Evolutionary conservation across 1,284 basidiomycete species (phyloP).

Genomic region (Cutaneotrichosporon cavernicola): DNA sequence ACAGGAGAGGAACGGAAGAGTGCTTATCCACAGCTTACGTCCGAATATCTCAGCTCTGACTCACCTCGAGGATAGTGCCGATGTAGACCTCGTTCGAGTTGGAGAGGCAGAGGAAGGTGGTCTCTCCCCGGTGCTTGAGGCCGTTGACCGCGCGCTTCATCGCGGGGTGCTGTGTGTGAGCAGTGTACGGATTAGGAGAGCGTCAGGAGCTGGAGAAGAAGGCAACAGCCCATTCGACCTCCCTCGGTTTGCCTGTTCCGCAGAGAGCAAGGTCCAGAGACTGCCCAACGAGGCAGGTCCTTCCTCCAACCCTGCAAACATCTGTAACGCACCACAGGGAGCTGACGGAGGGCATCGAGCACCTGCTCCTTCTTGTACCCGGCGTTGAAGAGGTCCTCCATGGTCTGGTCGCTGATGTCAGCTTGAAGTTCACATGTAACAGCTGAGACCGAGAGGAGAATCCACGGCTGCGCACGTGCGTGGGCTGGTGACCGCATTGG

Average conservation of each 20-base stretch:
- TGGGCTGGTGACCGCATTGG: neutral
- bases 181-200: neutral
- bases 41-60: slow-evolving; percentile 17
- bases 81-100: slow-evolving; percentile 95
- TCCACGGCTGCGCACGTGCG: neutral
- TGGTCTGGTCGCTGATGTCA: slow-evolving; percentile 64
- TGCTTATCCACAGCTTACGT: neutral
- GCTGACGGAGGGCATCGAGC: slow-evolving; percentile 68
- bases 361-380: slow-evolving; percentile 73
- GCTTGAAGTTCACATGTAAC: neutral
- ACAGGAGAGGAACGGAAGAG: no score
- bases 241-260: neutral
- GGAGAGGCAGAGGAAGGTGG: slow-evolving; percentile 85
- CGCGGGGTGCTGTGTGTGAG: slow-evolving; percentile 75
- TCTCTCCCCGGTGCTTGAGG: slow-evolving; percentile 65
- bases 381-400: slow-evolving; percentile 66
- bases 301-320: neutral
- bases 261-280: no score
- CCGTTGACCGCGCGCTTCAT: slow-evolving; percentile 83
- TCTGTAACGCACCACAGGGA: slow-evolving; percentile 74
- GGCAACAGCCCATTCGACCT: neutral
- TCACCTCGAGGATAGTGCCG: slow-evolving; percentile 76
- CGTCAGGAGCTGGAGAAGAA: no score
- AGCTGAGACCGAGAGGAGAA: no score
- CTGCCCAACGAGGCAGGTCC: neutral